Base-by-base conservation (phyloP, 208 protist species). In the Leishmania martiniquensis region DNA sequence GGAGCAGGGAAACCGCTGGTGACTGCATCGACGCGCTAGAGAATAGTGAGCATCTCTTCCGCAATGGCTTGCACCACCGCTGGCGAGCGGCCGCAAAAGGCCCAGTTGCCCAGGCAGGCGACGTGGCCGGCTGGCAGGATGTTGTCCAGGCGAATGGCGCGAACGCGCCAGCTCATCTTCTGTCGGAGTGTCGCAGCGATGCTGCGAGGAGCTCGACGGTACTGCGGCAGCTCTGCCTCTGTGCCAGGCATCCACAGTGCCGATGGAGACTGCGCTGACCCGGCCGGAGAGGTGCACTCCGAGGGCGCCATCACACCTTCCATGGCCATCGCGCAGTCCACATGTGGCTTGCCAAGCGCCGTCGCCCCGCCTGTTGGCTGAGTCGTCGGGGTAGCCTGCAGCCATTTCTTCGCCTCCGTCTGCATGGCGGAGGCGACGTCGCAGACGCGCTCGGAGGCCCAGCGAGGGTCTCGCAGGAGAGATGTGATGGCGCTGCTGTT, bases 101-200 rank as follows among this genome's bases (percentile, higher is more conserved):
- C 70, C 78, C 75, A 80, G 76, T 85, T 88, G 17, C 90, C 90
- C 34, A 94, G 70, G 47, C 85, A 89, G 34, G 85, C 81, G 15
- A 89, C 65, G 82, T 94, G 90, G 1, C 86, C 90, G 15, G 83
- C 72, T 15, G 90, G 90, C 1, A 92, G 82, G 20, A 67, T 7
- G n/a, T 76, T 75, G 29, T 76, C 77, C 51, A 90, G 85, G 6
- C 90, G 84, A 29, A 94, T 75, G 12, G 85, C 88, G 12, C 89
- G 83, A 63, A 94, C 79, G 17, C 82, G 82, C 89, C 90, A 94
- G 49, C 88, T 85, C 47, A 94, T 78, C 37, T 82, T 69, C 49
- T 72, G 69, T 17, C 90, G 84, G 71, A 94, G 79, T 54, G 52
- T 29, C 32, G 78, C 78, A 34, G 88, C 90, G 72, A 94, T 94